Percentiles rank a stretch among this genome's conserved stretches.
Conservation (phyloP, 176 grass and related monocot species). For the sorghum (Sorghum bicolor) region Sorghum_bicolor_NCBIv3 NC_012870.2:71793001-71793500, state of each 20-base stretch:
- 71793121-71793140: constrained; percentile 46
- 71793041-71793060: background rate
- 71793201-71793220: background rate
- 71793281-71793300: constrained; percentile 7
- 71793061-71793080: background rate
- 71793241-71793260: background rate
- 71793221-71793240: background rate
- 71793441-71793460: background rate
- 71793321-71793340: constrained; percentile 3
- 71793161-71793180: constrained; percentile 32
- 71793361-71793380: constrained; percentile 47
- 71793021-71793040: background rate
- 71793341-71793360: constrained; percentile 25
- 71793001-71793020: background rate
- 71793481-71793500: background rate
- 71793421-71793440: constrained; percentile 30
- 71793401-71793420: constrained; percentile 56
- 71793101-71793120: background rate
- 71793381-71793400: constrained; percentile 53
- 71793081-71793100: background rate
- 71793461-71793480: background rate
- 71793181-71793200: constrained; percentile 6
- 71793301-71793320: constrained; percentile 37
- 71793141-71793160: constrained; percentile 39
- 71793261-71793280: constrained; percentile 13